A percentile compares a stretch with the other conserved stretches of the same genome.
phyloP scores from a whole-genome alignment of 192 early-diverging fungal species.

The Backusella tarrabulga region DNA sequence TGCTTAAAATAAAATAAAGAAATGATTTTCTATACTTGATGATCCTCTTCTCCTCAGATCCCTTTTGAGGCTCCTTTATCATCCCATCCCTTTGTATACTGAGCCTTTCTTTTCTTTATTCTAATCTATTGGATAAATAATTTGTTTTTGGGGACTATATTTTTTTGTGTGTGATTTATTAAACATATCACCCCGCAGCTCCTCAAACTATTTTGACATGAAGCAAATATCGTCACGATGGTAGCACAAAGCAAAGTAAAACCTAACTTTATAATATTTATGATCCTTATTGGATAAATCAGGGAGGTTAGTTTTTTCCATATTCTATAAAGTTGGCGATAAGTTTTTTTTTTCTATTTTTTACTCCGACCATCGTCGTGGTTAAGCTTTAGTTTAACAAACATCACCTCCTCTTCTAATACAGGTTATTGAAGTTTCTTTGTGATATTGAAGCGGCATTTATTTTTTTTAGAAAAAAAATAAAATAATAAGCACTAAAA shows the following conservation, averaged over 20 bases:
- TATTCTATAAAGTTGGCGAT: conserved; percentile 10
- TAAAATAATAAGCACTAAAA: neutral
- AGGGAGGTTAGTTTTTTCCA: conserved; percentile 8
- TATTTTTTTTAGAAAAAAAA: neutral
- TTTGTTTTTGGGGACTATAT: neutral
- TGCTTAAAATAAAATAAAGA: neutral
- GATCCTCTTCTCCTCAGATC: neutral
- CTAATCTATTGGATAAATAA: neutral
- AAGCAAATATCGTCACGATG: conserved; percentile 8
- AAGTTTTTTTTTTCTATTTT: neutral
- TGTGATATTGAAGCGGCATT: neutral
- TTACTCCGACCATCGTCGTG: neutral
- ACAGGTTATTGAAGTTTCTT: conserved; percentile 3
- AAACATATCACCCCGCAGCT: neutral
- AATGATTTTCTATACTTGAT: neutral
- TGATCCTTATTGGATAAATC: neutral
- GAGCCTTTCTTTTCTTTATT: neutral
- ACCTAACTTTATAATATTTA: conserved; percentile 9
- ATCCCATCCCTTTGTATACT: neutral
- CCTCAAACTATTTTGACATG: conserved; percentile 6
- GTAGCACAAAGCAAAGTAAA: neutral
- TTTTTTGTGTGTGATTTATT: neutral
- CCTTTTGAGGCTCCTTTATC: neutral
- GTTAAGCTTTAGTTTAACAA: conserved; percentile 4
- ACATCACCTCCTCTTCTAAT: conserved; percentile 6